These are phyloP conservation scores for Phytophthora sp. DNA, from an alignment of 352 stramenopile genomes.

Conservation along the genomic window DNA sequence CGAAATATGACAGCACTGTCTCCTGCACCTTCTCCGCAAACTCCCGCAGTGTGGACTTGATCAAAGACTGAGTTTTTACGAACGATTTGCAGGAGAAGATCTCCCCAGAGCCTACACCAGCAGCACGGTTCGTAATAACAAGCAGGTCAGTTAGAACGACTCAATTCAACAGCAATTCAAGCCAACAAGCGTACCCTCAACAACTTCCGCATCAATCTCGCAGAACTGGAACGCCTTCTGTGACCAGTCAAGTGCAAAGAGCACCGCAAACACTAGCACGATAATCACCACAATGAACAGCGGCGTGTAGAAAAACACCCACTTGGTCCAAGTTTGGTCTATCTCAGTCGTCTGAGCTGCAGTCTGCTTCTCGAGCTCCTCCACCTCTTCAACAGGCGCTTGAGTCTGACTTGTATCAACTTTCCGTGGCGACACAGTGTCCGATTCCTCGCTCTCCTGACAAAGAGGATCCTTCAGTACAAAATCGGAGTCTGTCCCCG, in stretches of 20 bases:
- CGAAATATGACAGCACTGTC: slow-evolving; percentile 40
- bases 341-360: slow-evolving; percentile 28
- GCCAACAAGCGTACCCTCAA: slow-evolving; percentile 41
- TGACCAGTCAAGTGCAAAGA: slow-evolving; percentile 58
- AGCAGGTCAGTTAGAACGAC: slow-evolving; percentile 1
- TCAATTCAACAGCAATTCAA: slow-evolving; percentile 5
- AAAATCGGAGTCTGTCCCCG: slow-evolving; percentile 72
- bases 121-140: not conserved
- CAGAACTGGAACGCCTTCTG: slow-evolving; percentile 61
- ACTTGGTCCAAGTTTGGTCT: slow-evolving; percentile 37
- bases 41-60: slow-evolving; percentile 47
- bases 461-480: slow-evolving; percentile 32
- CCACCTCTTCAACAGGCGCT: slow-evolving; percentile 48
- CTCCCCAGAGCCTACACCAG: slow-evolving; percentile 31
- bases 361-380: slow-evolving; percentile 41
- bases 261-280: slow-evolving; percentile 48
- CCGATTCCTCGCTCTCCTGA: slow-evolving; percentile 50
- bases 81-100: slow-evolving; percentile 49
- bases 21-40: slow-evolving; percentile 30
- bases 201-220: slow-evolving; percentile 37
- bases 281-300: slow-evolving; percentile 45
- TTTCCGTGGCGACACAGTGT: slow-evolving; percentile 51
- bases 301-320: slow-evolving; percentile 40
- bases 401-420: slow-evolving; percentile 51
- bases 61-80: slow-evolving; percentile 41